phyloP scores from a whole-genome alignment of 2,329 filamentous ascomycete species.

The Microthyrium microscopicum region DNA sequence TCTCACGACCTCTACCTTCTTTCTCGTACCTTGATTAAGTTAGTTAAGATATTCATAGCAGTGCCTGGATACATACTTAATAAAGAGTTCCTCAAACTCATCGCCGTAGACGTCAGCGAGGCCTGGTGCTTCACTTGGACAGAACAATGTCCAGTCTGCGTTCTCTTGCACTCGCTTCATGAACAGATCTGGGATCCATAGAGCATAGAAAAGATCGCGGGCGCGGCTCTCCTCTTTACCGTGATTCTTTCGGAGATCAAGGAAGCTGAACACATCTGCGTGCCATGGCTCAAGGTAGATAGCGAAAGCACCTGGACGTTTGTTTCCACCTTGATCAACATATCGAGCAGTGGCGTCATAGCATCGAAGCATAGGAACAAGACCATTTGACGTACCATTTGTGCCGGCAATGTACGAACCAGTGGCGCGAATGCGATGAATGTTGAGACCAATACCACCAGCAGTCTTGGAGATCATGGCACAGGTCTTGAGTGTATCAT shows the following conservation, averaged over 20 bases:
- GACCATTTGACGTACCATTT: slow-evolving; percentile 94
- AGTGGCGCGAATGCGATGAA: slow-evolving; percentile 91
- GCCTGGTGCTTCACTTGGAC: slow-evolving; percentile 88
- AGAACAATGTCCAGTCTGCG: slow-evolving; percentile 93
- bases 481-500: slow-evolving; percentile 97
- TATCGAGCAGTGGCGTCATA: slow-evolving; percentile 99
- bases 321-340: slow-evolving; percentile 97
- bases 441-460: slow-evolving; percentile 91
- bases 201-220: slow-evolving; percentile 89
- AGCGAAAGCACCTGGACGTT: slow-evolving; percentile 93
- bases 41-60: background rate
- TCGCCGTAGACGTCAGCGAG: slow-evolving; percentile 95
- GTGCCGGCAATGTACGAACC: slow-evolving; percentile 97
- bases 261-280: slow-evolving; percentile 90
- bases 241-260: slow-evolving; percentile 97
- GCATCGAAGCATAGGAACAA: slow-evolving; percentile 93
- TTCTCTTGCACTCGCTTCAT: slow-evolving; percentile 99
- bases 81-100: slow-evolving; percentile 89
- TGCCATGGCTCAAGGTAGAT: slow-evolving; percentile 99
- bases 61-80: slow-evolving; percentile 27
- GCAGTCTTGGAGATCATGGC: slow-evolving; percentile 99
- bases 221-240: slow-evolving; percentile 96
- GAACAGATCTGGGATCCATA: slow-evolving; percentile 98
- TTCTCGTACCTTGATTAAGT: slow-evolving; percentile 52
- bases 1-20: slow-evolving; percentile 75